Percentiles rank a stretch among this genome's conserved stretches.
phyloP scores from a whole-genome alignment of 2,329 filamentous ascomycete genomes.

The Colletotrichum sansevieriae region DNA sequence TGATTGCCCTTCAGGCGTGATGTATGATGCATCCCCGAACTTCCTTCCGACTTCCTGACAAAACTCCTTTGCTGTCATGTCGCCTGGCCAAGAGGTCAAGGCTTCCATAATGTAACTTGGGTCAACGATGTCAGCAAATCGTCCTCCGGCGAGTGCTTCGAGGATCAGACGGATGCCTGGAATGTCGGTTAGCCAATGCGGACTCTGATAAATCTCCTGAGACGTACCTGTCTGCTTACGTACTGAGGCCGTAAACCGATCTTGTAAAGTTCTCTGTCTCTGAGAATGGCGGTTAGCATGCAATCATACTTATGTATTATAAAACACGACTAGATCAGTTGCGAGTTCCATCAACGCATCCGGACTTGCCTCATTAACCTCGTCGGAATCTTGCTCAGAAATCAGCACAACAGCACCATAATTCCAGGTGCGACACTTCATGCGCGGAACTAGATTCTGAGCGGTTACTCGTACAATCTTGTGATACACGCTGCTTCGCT shows the following conservation, averaged over 20 bases:
- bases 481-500: slow-evolving; percentile 15
- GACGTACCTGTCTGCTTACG: slow-evolving; percentile 14
- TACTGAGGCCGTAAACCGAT: not conserved
- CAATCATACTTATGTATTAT: too few species aligned
- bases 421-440: slow-evolving; percentile 21
- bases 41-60: not conserved
- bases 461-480: slow-evolving; percentile 14
- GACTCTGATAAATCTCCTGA: not conserved
- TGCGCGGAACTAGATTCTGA: not conserved
- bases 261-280: not conserved
- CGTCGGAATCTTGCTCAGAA: not conserved
- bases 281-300: not conserved
- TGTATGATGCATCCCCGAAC: not conserved
- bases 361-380: slow-evolving; percentile 5
- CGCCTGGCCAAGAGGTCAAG: slow-evolving; percentile 1
- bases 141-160: slow-evolving; percentile 15
- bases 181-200: not conserved
- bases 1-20: too few species aligned
- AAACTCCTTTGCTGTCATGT: not conserved
- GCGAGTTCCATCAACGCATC: too few species aligned
- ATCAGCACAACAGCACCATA: not conserved
- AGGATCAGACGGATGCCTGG: slow-evolving; percentile 47
- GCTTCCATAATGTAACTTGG: slow-evolving; percentile 7
- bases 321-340: too few species aligned
- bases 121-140: slow-evolving; percentile 23